phyloP scores from a whole-genome alignment of 108 stramenopile genomes.

The Skeletonema potamos region DNA sequence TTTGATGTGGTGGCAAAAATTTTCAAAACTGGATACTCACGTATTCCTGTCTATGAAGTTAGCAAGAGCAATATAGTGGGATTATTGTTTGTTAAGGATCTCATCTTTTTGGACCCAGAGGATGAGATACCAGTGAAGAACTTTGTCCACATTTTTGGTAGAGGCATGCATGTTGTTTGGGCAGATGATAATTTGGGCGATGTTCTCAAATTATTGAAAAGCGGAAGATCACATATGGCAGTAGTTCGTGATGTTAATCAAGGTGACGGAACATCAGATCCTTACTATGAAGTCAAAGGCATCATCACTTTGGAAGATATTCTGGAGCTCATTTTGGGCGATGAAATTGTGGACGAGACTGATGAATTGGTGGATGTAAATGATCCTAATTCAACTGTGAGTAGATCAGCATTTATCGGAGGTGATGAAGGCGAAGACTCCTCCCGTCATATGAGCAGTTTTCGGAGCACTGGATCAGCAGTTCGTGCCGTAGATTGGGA shows the following conservation, averaged over 20 bases:
- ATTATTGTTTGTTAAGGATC: slow-evolving; percentile 96
- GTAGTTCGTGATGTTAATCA: slow-evolving; percentile 93
- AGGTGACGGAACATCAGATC: slow-evolving; percentile 70
- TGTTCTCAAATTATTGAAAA: slow-evolving; percentile 85
- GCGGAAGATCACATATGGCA: slow-evolving; percentile 91
- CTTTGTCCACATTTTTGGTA: slow-evolving; percentile 93
- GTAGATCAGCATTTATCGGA: slow-evolving; percentile 48
- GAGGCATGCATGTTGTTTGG: slow-evolving; percentile 86
- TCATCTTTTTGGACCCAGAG: slow-evolving; percentile 98
- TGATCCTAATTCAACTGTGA: slow-evolving; percentile 53
- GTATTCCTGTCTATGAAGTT: slow-evolving; percentile 92
- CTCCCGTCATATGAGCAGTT: neutral
- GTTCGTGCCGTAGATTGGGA: slow-evolving; percentile 53
- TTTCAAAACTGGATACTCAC: slow-evolving; percentile 93
- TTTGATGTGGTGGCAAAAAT: slow-evolving; percentile 93
- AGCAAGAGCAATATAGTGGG: slow-evolving; percentile 90
- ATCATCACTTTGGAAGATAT: slow-evolving; percentile 98
- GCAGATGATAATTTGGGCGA: slow-evolving; percentile 88
- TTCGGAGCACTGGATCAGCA: neutral
- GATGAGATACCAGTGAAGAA: slow-evolving; percentile 87
- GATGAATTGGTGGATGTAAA: slow-evolving; percentile 83
- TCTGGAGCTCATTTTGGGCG: slow-evolving; percentile 92
- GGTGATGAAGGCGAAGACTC: neutral
- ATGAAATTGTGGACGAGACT: slow-evolving; percentile 98
- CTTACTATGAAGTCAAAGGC: slow-evolving; percentile 92